A percentile compares a stretch with the other conserved stretches of the same genome.
Conservation (phyloP, 345 rosid genomes). For the Alliaria petiolata region DNA sequence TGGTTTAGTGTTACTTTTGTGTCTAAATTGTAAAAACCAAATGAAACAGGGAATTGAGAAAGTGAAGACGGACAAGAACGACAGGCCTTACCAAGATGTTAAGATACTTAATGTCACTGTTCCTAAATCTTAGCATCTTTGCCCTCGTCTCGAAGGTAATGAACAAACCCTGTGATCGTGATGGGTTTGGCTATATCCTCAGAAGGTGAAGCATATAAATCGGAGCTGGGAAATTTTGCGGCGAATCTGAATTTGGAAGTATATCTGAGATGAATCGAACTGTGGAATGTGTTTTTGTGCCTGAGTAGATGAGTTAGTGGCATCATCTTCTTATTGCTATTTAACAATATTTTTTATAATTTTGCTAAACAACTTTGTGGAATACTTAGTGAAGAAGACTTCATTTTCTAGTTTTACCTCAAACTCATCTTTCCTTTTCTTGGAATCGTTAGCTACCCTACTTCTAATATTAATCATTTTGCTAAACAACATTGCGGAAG, state of each 20-base stretch:
- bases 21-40: not conserved
- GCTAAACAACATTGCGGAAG: no score
- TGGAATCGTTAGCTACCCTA: not conserved
- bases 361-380: not conserved
- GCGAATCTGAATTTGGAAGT: not conserved
- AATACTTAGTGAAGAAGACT: not conserved
- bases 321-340: not conserved
- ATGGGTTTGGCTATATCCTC: not conserved
- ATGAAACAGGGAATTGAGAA: slow-evolving; percentile 75
- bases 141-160: not conserved
- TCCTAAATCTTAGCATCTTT: slow-evolving; percentile 59
- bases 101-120: slow-evolving; percentile 82
- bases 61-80: slow-evolving; percentile 89
- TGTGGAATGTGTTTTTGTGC: not conserved
- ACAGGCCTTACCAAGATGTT: slow-evolving; percentile 86
- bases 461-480: not conserved
- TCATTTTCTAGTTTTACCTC: not conserved
- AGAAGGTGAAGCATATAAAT: not conserved
- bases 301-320: not conserved
- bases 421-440: not conserved
- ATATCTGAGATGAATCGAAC: not conserved
- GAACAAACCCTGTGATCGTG: not conserved
- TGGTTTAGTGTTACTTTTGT: not conserved
- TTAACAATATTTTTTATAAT: not conserved
- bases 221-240: not conserved